Evolutionary conservation across 306 rosid genomes (phyloP), one percentile per base, ranked within the genome.

Genomic region (Casuarina equisetifolia): DNA sequence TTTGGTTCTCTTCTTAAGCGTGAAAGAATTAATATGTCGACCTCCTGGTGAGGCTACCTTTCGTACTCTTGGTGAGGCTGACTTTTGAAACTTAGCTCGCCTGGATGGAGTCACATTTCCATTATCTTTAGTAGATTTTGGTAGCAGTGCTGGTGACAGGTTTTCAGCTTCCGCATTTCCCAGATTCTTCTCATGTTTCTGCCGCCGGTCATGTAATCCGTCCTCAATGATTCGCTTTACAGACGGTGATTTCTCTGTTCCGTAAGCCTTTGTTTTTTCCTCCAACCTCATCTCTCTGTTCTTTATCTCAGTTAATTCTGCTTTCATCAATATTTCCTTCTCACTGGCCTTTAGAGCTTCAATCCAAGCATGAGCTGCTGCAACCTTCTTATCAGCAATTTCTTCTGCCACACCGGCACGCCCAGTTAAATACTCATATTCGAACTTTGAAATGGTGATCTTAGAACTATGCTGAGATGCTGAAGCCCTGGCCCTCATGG

Each of bases 271-370:
- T 73, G 74, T 38, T 81, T 87, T 84, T 81, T 85, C 83, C 82
- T 81, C 87, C 77, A 84, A 16, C 52, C 69, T 83, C 72, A 74
- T 84, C 72, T 90, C 90, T 36, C 82, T 86, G 35, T 88, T 82
- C 83, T 92, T 91, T 76, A 86, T 88, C 67, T 84, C 75, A 71
- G 82, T 85, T 11, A 87, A 57, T 67, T 91, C 90, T 36, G 81
- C 78, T 87, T 83, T 86, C 78, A 82, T 74, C 79, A 84, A 57
- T 75, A 84, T 88, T 82, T 95, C 98, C 85, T 82, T 86, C 91
- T 95, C 97, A 70, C 95, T 92, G 19, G 97, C 99, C 81, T 87
- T 91, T 48, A 95, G 81, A 77, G 97, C 99, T 84, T 88, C 93
- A 74, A 86, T 83, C 99, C 96, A 95, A 58, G 97, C 97, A 79